Evolutionary conservation across 768 basidiomycete genomes (phyloP).

Genomic region (Lentinula sp.): DNA sequence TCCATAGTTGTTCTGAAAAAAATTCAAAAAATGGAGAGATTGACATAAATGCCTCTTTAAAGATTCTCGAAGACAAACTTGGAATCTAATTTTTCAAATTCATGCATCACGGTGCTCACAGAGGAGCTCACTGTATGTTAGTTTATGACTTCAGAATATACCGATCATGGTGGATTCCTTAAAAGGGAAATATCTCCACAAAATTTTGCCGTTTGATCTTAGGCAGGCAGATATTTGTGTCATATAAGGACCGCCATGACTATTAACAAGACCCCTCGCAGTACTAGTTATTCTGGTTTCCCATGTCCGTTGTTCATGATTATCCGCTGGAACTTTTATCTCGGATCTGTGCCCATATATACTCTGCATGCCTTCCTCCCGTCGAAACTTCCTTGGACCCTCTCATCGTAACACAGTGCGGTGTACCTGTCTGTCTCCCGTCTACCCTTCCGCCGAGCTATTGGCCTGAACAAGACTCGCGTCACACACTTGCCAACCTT

Average conservation of each 20-base stretch:
- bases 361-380: slow-evolving; percentile 54
- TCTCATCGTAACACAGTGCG: slow-evolving; percentile 38
- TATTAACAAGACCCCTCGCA: slow-evolving; percentile 26
- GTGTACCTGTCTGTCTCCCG: slow-evolving; percentile 57
- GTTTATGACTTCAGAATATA: not conserved
- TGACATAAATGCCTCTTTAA: too few relatives aligned
- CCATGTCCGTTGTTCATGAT: slow-evolving; percentile 20
- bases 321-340: slow-evolving; percentile 72
- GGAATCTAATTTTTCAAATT: too few relatives aligned
- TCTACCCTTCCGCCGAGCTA: slow-evolving; percentile 67
- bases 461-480: slow-evolving; percentile 62
- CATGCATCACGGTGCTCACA: too few relatives aligned
- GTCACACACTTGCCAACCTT: slow-evolving; percentile 61
- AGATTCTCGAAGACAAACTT: too few relatives aligned
- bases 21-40: too few relatives aligned
- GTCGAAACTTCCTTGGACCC: slow-evolving; percentile 64
- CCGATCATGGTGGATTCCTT: not conserved
- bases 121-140: too few relatives aligned
- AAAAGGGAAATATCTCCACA: not conserved
- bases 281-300: not conserved
- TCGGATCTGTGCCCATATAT: slow-evolving; percentile 68
- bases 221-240: not conserved
- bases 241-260: slow-evolving; percentile 13
- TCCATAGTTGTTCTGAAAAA: too few relatives aligned
- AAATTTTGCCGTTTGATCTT: not conserved